phyloP scores from a whole-genome alignment of 2,329 filamentous ascomycete species.

The Exophiala phaeomuriformis region DNA sequence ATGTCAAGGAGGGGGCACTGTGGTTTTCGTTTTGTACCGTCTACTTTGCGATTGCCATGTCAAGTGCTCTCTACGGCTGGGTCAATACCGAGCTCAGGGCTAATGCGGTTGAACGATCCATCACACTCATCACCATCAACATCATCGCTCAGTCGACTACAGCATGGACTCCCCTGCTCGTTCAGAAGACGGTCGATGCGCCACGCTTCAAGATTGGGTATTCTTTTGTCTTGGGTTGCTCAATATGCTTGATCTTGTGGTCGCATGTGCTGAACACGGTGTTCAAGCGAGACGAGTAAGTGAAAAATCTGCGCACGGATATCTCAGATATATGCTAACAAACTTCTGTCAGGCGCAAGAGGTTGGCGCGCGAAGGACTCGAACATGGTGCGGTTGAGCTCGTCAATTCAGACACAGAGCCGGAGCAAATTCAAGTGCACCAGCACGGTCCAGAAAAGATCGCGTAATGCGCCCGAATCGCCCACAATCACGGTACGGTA shows the following conservation, averaged over 20 bases:
- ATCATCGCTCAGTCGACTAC: slow-evolving; percentile 49
- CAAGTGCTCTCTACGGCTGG: slow-evolving; percentile 15
- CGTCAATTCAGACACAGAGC: too few species aligned
- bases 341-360: too few species aligned
- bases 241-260: not conserved
- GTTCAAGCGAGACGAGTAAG: not conserved
- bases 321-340: too few species aligned
- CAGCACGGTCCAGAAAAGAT: too few species aligned
- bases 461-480: too few species aligned
- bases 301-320: not conserved
- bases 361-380: too few species aligned
- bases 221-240: slow-evolving; percentile 32
- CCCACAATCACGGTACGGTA: too few species aligned
- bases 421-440: too few species aligned
- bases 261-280: not conserved
- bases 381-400: too few species aligned
- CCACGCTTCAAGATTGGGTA: slow-evolving; percentile 41
- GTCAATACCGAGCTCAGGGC: slow-evolving; percentile 46
- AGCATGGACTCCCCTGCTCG: slow-evolving; percentile 50
- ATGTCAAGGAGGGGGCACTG: slow-evolving; percentile 27
- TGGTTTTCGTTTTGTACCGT: slow-evolving; percentile 15
- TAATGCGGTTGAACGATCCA: slow-evolving; percentile 43
- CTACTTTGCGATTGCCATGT: slow-evolving; percentile 12
- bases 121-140: slow-evolving; percentile 48
- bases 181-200: slow-evolving; percentile 43